Base-by-base conservation (phyloP, 306 rosid species). In the Psophocarpus tetragonolobus region DNA sequence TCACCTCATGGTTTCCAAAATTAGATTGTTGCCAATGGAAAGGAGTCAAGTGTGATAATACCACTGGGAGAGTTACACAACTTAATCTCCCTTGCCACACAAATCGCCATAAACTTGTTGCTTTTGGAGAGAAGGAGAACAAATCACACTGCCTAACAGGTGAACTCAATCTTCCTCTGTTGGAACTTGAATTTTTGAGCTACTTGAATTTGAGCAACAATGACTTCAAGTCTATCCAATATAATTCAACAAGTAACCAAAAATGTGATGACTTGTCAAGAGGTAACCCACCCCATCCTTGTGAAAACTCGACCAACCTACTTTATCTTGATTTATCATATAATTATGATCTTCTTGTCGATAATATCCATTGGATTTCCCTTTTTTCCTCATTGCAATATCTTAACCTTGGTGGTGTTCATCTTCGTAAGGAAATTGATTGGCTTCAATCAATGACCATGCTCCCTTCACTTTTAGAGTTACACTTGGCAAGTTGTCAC, bases 381-480 rank as follows among this genome's bases (percentile, higher is more conserved):
- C 4, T 0, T 30, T 35, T 75, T 61, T 61, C 47, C 15, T 75
- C 80, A 24, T 32, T 62, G 71, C 30, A 74, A 42, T 61, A 58
- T 74, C 70, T 74, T 2, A 33, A 42, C 23, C 71, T 75, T 9
- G 27, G 21, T 45, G 36, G 62, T 32, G 17, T 45, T 61, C 1
- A 11, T 44, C 62, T 75, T 44, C 47, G 7, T n/a, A 44, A 13
- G 24, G 61, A 29, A 21, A 75, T 38, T 1, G 30, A 72, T 14
- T 72, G 77, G 77, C 67, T 72, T 54, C 77, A 53, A 15, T 54
- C n/a, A 30, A 6, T 75, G 35, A 12, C 35, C 62, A 62, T 7
- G 44, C 79, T 85, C 41, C 81, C 83, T 76, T 77, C 81, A 23
- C 87, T 83, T 65, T 26, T 6, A 7, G 74, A 68, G 61, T 23